A percentile compares a stretch with the other conserved stretches of the same genome.
Conservation (phyloP, 139 green algal species). For the Chlorella sp. region DNA sequence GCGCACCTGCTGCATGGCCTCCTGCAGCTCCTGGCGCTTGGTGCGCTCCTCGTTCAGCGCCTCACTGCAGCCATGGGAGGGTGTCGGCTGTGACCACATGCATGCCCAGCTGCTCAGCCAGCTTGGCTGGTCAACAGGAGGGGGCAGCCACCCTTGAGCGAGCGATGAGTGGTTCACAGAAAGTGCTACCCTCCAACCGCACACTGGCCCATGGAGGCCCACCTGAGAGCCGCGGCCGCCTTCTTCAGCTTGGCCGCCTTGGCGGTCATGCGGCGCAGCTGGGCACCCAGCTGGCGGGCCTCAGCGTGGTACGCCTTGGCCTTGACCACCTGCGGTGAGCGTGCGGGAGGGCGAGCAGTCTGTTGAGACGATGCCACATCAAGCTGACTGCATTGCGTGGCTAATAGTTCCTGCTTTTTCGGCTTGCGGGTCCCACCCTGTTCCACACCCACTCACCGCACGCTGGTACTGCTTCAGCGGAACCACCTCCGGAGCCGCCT, state of each 20-base stretch:
- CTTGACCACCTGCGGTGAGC: background rate
- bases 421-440: too few relatives aligned
- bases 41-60: constrained; percentile 38
- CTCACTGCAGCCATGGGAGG: background rate
- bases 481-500: background rate
- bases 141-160: too few relatives aligned
- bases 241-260: constrained; percentile 28
- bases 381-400: too few relatives aligned
- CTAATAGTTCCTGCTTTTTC: too few relatives aligned
- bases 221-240: constrained; percentile 25
- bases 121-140: too few relatives aligned
- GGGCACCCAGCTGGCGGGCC: constrained; percentile 21
- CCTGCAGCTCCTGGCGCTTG: constrained; percentile 46
- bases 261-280: constrained; percentile 24
- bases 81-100: too few relatives aligned
- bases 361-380: too few relatives aligned
- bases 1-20: constrained; percentile 28
- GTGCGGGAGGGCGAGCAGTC: too few relatives aligned
- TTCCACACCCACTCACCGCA: background rate
- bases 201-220: too few relatives aligned
- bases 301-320: constrained; percentile 26
- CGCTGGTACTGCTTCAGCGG: constrained; percentile 36
- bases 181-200: too few relatives aligned
- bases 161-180: too few relatives aligned
- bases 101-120: too few relatives aligned